Percentiles rank a stretch among this genome's conserved stretches.
phyloP scores from a whole-genome alignment of 257 asterid genomes.

The Nicotiana tabacum region DNA sequence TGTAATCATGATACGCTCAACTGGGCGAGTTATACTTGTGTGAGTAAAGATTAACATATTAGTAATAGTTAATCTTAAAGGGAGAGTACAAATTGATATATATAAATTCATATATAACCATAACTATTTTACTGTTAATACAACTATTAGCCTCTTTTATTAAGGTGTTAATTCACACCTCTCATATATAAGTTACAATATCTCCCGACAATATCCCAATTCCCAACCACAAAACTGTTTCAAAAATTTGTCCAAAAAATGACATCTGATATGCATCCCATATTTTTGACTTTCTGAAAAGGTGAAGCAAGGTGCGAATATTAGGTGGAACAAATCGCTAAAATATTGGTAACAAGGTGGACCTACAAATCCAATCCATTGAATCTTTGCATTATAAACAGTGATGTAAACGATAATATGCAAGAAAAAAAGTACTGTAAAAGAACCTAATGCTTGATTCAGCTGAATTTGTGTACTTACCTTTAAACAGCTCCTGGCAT shows the following conservation, averaged over 20 bases:
- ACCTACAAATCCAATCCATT: conserved; percentile 13
- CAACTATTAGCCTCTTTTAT: not conserved
- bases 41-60: too few relatives aligned
- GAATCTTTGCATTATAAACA: not conserved
- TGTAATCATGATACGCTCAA: too few relatives aligned
- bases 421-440: too few relatives aligned
- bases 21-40: too few relatives aligned
- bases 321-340: not conserved
- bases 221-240: not conserved
- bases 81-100: too few relatives aligned
- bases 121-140: not conserved
- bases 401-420: too few relatives aligned
- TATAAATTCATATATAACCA: too few relatives aligned
- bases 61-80: too few relatives aligned
- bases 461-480: not conserved
- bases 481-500: not conserved
- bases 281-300: not conserved
- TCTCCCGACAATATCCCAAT: not conserved
- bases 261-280: not conserved
- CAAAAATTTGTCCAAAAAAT: not conserved
- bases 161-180: not conserved
- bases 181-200: not conserved
- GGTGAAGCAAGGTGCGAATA: not conserved
- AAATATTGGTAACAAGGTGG: not conserved
- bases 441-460: not conserved